Conservation (phyloP, 371 early-diverging fungal species). For the Circinella umbellata region DNA sequence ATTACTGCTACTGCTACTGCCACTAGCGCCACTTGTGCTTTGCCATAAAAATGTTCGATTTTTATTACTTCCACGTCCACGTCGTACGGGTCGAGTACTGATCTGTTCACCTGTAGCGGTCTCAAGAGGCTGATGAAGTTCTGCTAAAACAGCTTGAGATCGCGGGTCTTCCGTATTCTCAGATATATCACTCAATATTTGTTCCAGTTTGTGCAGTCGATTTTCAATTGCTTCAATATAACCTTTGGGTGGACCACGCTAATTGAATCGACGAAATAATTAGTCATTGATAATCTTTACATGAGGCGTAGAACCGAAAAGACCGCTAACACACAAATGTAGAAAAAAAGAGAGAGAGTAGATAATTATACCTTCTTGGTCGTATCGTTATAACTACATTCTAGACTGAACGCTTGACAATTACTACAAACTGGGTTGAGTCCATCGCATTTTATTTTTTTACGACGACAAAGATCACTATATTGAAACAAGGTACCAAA, state of each 20-base stretch:
- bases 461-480: slow-evolving; percentile 66
- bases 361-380: slow-evolving; percentile 44
- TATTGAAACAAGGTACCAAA: not conserved
- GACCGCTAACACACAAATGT: too few species aligned
- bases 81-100: slow-evolving; percentile 38
- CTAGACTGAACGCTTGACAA: slow-evolving; percentile 43
- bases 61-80: slow-evolving; percentile 25
- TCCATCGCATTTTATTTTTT: slow-evolving; percentile 73
- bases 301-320: too few species aligned
- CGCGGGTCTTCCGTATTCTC: slow-evolving; percentile 56
- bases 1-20: not conserved
- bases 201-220: slow-evolving; percentile 66
- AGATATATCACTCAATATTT: slow-evolving; percentile 56
- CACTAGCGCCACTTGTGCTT: not conserved
- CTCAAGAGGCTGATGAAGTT: slow-evolving; percentile 59
- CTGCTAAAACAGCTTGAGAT: slow-evolving; percentile 54
- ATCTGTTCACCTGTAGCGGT: slow-evolving; percentile 53
- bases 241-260: slow-evolving; percentile 76
- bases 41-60: slow-evolving; percentile 36
- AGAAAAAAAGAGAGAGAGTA: not conserved
- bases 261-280: not conserved
- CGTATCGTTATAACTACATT: slow-evolving; percentile 50
- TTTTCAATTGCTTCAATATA: slow-evolving; percentile 78
- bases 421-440: slow-evolving; percentile 57
- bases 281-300: slow-evolving; percentile 5